Evolutionary conservation across 1,284 basidiomycete genomes (phyloP).

Genomic region (Cryptococcus neoformans): DNA sequence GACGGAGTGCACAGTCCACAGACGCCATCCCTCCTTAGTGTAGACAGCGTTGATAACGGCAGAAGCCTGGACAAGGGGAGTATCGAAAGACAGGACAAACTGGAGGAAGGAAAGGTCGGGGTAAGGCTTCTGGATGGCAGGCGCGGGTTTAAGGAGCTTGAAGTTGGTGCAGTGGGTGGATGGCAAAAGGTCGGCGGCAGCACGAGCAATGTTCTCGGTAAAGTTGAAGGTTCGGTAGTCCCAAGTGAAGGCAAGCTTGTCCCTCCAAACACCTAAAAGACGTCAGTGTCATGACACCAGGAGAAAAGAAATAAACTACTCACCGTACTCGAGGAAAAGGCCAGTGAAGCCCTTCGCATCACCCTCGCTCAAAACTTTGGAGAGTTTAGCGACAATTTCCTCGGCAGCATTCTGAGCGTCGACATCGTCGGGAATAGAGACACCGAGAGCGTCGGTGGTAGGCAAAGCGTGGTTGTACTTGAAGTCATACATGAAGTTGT

Average conservation of each 20-base stretch:
- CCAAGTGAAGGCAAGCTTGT: slow-evolving; percentile 53
- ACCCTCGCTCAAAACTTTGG: not conserved
- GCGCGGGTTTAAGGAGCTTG: slow-evolving; percentile 34
- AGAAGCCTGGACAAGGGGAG: slow-evolving; percentile 52
- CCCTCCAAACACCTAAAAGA: slow-evolving; percentile 25
- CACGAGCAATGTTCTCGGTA: slow-evolving; percentile 41
- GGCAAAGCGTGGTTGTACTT: slow-evolving; percentile 25
- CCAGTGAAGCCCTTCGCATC: slow-evolving; percentile 20
- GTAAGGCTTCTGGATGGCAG: slow-evolving; percentile 52
- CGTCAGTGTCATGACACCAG: not conserved
- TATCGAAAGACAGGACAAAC: slow-evolving; percentile 57
- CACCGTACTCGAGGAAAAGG: slow-evolving; percentile 29
- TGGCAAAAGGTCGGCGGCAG: slow-evolving; percentile 24
- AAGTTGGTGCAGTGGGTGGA: slow-evolving; percentile 40
- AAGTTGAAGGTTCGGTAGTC: slow-evolving; percentile 63
- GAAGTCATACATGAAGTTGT: slow-evolving; percentile 31
- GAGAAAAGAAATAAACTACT: not conserved
- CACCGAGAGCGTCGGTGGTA: slow-evolving; percentile 11
- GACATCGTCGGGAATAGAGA: slow-evolving; percentile 11
- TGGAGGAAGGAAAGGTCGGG: slow-evolving; percentile 60
- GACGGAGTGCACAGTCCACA: slow-evolving; percentile 57
- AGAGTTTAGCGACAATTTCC: slow-evolving; percentile 3
- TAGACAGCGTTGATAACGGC: slow-evolving; percentile 52
- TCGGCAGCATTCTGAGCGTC: slow-evolving; percentile 10
- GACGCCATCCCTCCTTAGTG: slow-evolving; percentile 54